Evolutionary conservation across 2,329 filamentous ascomycete genomes (phyloP), one percentile per base, ranked within the genome.

Genomic region (Cryphonectria radicalis): DNA sequence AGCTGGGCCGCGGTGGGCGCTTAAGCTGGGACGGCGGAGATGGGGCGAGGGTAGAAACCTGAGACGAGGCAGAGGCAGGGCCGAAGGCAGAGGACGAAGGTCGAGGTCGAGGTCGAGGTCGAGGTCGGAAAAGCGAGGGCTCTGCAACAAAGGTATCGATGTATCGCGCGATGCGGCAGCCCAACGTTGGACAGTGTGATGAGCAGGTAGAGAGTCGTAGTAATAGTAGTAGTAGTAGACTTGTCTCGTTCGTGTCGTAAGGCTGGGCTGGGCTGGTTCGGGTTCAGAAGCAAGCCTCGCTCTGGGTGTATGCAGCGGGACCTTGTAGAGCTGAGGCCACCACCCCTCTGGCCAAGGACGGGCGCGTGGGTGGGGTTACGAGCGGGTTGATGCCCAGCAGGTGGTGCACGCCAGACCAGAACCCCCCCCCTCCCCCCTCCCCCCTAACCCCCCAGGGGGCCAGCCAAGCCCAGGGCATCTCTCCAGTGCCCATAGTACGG

Each of bases 281-380:
- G 50, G 50, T 55, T 55, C 50, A 55, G 50, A 55, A 25, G 22
- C 50, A n/a, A 55, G 50, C 50, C 50, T n/a, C 50, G n/a, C 50
- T 55, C 22, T 25, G 10, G n/a, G 50, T 55, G 50, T 19, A 10
- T 55, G n/a, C 13, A 46, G 13, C 55, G 25, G 55, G 55, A 28
- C 55, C 25, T 59, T 59, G 55, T 59, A 59, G 55, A 59, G 55
- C 55, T 59, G 55, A 59, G 55, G 55, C 55, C 55, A 59, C n/a
- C n/a, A n/a, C n/a, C 25, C 55, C 13, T 28, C 55, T 28, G 53
- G 46, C 14, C 5, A 3, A 3, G 22, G 19, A 14, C 55, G 55
- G 25, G 55, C 55, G 25, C 55, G 6, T 32, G 55, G 55, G 55
- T 59, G 25, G 25, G 35, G 55, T 19, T 19, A 28, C 25, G 25